Evolutionary conservation across 768 basidiomycete genomes (phyloP), one percentile per base, ranked within the genome.

Genomic region (Suillus cothurnatus): DNA sequence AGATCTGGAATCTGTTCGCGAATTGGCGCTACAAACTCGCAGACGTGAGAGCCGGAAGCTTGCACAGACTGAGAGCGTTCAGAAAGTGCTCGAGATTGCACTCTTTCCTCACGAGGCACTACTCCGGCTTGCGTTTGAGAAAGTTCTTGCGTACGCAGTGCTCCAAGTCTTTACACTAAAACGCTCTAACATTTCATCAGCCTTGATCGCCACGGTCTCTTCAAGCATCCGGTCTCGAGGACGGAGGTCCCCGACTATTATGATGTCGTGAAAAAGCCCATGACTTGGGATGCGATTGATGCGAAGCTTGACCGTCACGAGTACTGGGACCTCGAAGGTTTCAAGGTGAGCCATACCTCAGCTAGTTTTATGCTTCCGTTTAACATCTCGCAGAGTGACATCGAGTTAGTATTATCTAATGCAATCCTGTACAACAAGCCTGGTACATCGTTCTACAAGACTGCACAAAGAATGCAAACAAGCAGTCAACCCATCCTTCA

Each of bases 221-320:
- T 99, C 78, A 86, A 86, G 65, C 86, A 89, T 66, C 94, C 96
- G 0, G 95, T 98, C 43, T 90, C 88, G 49, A 88, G 81, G 69
- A 79, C 78, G 1, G 86, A 91, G 47, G 94, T 96, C 0, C 93
- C 92, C 1, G 96, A 98, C 72, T 99, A 99, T 74, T 94, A 91
- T 71, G 90, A 94, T 55, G 81, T 97, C 41, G 84, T 99, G 71
- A 84, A 88, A 70, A 80, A 84, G 4, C 97, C 97, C 0, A 97
- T 97, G 94, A 91, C 90, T 66, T 95, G 96, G 88, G 82, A 82
- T 15, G 83, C 82, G 34, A 97, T 99, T 71, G 90, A 93, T 55
- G 77, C 79, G 34, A 97, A 93, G 74, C 80, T 99, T 36, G 91
- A 96, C 61, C 81, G 82, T 41, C 90, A 93, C 65, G 86, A 91